Percentiles rank a stretch among this genome's conserved stretches.
Evolutionary conservation across 2,329 filamentous ascomycete genomes (phyloP).

Genomic region (Hymenoscyphus salicellus): DNA sequence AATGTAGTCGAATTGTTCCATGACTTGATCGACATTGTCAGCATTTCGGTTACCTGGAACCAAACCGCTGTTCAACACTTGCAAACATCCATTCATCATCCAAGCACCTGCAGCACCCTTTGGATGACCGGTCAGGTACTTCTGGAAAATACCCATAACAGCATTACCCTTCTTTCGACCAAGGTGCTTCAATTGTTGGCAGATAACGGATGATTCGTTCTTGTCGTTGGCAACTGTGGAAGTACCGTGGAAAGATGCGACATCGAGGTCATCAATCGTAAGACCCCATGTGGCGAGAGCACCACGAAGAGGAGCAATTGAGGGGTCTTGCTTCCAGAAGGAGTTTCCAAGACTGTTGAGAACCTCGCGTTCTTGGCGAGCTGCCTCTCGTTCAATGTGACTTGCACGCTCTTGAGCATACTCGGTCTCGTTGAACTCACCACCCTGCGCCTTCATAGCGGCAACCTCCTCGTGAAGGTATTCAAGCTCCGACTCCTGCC

Average conservation of each 20-base stretch:
- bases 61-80: slow-evolving; percentile 89
- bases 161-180: slow-evolving; percentile 96
- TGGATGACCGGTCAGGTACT: slow-evolving; percentile 96
- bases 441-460: slow-evolving; percentile 79
- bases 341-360: slow-evolving; percentile 92
- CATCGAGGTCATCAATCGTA: slow-evolving; percentile 89
- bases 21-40: slow-evolving; percentile 91
- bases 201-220: slow-evolving; percentile 97
- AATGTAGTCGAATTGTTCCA: slow-evolving; percentile 98
- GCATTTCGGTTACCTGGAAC: slow-evolving; percentile 97
- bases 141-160: slow-evolving; percentile 96
- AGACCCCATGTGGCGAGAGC: slow-evolving; percentile 97
- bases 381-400: slow-evolving; percentile 85
- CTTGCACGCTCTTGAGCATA: slow-evolving; percentile 80
- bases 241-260: slow-evolving; percentile 98
- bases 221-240: slow-evolving; percentile 99
- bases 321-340: slow-evolving; percentile 96
- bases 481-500: slow-evolving; percentile 92
- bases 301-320: slow-evolving; percentile 92
- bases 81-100: slow-evolving; percentile 99
- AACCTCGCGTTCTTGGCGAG: slow-evolving; percentile 88
- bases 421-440: slow-evolving; percentile 75
- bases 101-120: slow-evolving; percentile 99
- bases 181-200: slow-evolving; percentile 91
- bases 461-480: slow-evolving; percentile 90